phyloP scores from a whole-genome alignment of 2,329 filamentous ascomycete genomes.

The Zasmidium angulare region DNA sequence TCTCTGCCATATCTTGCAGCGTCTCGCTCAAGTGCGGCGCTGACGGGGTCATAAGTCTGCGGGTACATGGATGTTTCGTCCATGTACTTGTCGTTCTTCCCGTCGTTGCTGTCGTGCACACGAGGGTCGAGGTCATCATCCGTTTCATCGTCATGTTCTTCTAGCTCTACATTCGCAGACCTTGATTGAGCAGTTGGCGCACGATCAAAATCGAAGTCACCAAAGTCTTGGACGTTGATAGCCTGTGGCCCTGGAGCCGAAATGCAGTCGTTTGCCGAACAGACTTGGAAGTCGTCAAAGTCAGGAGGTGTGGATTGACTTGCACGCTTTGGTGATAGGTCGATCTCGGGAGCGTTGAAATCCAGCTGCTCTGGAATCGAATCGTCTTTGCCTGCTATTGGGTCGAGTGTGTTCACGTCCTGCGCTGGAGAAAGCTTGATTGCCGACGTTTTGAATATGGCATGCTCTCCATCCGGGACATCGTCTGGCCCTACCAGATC shows the following conservation, averaged over 20 bases:
- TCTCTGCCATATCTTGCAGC: constrained; percentile 15
- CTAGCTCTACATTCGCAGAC: neutral
- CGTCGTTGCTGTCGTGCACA: neutral
- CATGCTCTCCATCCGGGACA: neutral
- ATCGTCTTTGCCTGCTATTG: neutral
- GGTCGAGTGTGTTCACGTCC: neutral
- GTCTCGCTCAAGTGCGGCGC: constrained; percentile 19
- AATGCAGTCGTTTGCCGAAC: neutral
- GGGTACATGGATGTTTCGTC: neutral
- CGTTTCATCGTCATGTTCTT: constrained; percentile 6
- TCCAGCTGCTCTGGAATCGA: neutral
- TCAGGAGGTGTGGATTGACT: neutral
- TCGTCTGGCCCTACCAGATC: neutral
- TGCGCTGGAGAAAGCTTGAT: neutral
- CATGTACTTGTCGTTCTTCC: neutral
- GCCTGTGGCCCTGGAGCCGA: neutral
- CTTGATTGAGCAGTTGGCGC: neutral
- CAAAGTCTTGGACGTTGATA: neutral
- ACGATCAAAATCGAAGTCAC: neutral
- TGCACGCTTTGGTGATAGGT: neutral
- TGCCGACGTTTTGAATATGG: neutral
- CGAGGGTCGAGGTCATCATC: constrained; percentile 2
- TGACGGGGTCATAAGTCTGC: constrained; percentile 24
- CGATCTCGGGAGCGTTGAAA: neutral
- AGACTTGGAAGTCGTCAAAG: neutral